Evolutionary conservation across 768 basidiomycete genomes (phyloP).

Genomic region (Lentinula lateritia): DNA sequence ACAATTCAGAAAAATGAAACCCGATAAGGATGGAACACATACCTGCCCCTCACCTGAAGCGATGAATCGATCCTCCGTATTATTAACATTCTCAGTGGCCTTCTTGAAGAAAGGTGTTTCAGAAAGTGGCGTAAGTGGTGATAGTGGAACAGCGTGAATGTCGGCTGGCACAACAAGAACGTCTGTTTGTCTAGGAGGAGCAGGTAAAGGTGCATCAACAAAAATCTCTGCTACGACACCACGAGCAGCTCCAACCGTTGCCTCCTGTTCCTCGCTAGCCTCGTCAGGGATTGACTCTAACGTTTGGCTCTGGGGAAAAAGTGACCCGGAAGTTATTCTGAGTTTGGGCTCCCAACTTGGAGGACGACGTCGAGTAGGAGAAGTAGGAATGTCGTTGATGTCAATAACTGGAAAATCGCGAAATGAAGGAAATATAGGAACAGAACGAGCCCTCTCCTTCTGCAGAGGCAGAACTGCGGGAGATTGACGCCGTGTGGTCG

Average conservation of each 20-base stretch:
- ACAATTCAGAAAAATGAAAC: background rate
- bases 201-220: background rate
- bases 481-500: background rate
- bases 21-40: background rate
- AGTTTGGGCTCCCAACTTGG: background rate
- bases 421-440: background rate
- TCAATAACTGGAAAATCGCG: background rate
- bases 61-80: background rate
- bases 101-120: background rate
- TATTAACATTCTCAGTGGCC: no score
- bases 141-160: background rate
- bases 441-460: constrained; percentile 3
- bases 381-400: background rate
- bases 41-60: background rate
- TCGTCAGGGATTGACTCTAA: background rate
- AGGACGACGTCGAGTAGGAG: constrained; percentile 1
- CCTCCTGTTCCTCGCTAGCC: background rate
- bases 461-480: background rate
- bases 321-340: background rate
- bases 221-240: background rate
- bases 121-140: constrained; percentile 5
- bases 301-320: background rate
- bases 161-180: background rate
- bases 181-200: background rate
- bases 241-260: background rate